Conservation (phyloP, 805 yeast species). For the Millerozyma miso region DNA sequence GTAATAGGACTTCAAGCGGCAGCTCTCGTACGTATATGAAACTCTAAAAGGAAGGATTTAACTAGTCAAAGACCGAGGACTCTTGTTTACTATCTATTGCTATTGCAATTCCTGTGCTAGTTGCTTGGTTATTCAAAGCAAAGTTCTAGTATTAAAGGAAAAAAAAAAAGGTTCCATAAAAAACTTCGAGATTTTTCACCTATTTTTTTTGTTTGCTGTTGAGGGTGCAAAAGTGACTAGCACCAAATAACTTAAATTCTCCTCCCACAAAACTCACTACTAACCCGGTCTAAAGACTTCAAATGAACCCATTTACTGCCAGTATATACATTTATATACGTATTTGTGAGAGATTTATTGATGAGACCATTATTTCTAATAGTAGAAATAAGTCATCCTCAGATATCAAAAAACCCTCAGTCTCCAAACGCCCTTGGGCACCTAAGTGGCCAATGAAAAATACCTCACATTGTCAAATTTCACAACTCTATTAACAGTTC, state of each 20-base stretch:
- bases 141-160: neutral
- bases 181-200: neutral
- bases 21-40: constrained; percentile 33
- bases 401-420: neutral
- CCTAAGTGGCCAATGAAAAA: neutral
- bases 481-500: neutral
- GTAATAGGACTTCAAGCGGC: constrained; percentile 36
- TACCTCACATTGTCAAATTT: neutral
- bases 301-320: no score
- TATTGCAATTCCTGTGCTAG: neutral
- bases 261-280: no score
- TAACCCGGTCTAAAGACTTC: no score
- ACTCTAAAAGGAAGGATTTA: neutral
- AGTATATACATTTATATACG: no score
- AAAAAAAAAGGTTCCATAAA: neutral
- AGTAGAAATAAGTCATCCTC: neutral
- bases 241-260: no score
- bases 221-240: no score
- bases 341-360: neutral
- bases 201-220: neutral
- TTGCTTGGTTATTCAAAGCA: neutral
- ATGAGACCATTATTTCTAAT: neutral
- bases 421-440: no score
- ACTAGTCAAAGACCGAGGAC: neutral
- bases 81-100: neutral